Evolutionary conservation across 108 stramenopile species (phyloP), one percentile per base, ranked within the genome.

Genomic region (Stephanodiscus triporus): DNA sequence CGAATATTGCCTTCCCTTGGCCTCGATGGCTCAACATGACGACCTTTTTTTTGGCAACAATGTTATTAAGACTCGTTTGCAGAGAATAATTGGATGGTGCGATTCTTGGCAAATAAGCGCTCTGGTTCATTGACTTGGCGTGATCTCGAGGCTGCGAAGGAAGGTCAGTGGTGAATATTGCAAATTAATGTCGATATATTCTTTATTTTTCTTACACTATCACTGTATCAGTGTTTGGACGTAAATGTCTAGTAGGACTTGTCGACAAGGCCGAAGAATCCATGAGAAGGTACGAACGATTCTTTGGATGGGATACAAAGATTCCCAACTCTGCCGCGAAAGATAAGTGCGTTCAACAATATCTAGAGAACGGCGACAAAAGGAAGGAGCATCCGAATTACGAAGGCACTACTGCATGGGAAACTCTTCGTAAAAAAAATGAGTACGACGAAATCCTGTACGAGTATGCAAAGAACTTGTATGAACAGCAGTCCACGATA

Each of bases 231-330:
- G 69, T 86, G 26, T 73, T 86, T 27, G 76, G 69, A 43, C 62
- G 76, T 38, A 86, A 86, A 66, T 86, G 83, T 42, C 76, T 86
- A 0, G 83, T 86, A n/a, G 85, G 85, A 4, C 75, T 86, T 9
- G 37, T 77, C 26, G 83, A 84, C 4, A 72, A 78, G 38, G 45
- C 51, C 19, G 74, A 83, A 43, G 83, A 83, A 49, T 75, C 57
- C 51, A 19, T 78, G 69, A 37, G 38, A 55, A 51, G 86, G 51
- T 63, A 81, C 30, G 68, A 77, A 63, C 67, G 73, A 17, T 86
- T 71, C 67, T 74, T 76, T 36, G 60, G 69, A 13, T 86, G 86
- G 86, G 73, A 71, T 26, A 59, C 48, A 40, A 63, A 53, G 38
- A 29, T 66, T 16, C n/a, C 64, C 3, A 60, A 75, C 23, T 14